Percentiles rank a stretch among this genome's conserved stretches.
Evolutionary conservation across 1,284 basidiomycete genomes (phyloP).

Genomic region (Tylopilus sp.): DNA sequence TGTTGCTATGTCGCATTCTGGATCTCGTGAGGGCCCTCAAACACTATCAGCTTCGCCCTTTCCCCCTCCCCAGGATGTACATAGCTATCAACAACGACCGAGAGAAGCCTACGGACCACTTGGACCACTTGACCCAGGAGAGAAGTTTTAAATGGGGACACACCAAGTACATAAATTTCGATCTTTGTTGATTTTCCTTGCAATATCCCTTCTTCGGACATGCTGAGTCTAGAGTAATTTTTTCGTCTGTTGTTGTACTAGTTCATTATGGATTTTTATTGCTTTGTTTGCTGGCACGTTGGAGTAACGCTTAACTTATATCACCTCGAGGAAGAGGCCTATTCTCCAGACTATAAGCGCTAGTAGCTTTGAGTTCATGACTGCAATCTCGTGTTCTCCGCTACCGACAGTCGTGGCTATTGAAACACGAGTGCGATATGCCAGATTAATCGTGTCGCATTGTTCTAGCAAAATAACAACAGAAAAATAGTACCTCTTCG

Average conservation of each 20-base stretch:
- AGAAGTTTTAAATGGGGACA: conserved; percentile 30
- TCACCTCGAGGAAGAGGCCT: too few species aligned
- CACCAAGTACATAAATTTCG: neutral
- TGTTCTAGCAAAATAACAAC: conserved; percentile 29
- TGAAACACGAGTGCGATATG: neutral
- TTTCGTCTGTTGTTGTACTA: conserved; percentile 18
- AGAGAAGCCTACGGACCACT: conserved; percentile 66
- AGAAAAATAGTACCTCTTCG: conserved; percentile 24
- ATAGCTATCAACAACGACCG: conserved; percentile 42
- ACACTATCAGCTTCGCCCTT: conserved; percentile 46
- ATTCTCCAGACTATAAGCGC: neutral
- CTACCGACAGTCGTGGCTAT: neutral
- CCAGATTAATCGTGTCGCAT: conserved; percentile 11
- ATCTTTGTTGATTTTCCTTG: conserved; percentile 9
- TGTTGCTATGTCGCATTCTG: conserved; percentile 49
- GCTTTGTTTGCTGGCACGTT: neutral
- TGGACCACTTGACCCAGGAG: conserved; percentile 68
- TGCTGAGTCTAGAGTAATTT: conserved; percentile 2
- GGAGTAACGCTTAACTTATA: neutral
- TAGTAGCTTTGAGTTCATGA: neutral
- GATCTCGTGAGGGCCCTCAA: conserved; percentile 40
- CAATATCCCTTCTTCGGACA: conserved; percentile 4
- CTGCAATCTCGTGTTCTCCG: neutral
- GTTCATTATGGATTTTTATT: conserved; percentile 6
- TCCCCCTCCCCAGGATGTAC: conserved; percentile 37